Evolutionary conservation across 2,329 filamentous ascomycete species (phyloP).

Genomic region (Tolypocladium cylindrosporum): DNA sequence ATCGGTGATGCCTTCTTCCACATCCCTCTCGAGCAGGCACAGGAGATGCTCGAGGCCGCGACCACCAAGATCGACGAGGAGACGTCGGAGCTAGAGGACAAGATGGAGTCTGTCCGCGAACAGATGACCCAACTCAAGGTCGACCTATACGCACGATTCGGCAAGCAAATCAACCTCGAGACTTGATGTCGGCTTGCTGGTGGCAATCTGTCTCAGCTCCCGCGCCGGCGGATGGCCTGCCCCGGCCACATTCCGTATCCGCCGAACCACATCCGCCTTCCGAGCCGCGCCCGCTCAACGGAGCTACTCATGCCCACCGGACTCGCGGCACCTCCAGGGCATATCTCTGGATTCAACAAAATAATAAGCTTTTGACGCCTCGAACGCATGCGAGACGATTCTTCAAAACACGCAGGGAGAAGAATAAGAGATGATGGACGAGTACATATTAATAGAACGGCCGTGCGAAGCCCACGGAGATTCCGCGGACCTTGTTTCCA

Average conservation of each 20-base stretch:
- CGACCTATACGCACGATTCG: slow-evolving; percentile 87
- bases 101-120: slow-evolving; percentile 62
- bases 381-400: not conserved
- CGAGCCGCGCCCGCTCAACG: not conserved
- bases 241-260: not conserved
- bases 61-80: slow-evolving; percentile 68
- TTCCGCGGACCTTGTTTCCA: not conserved
- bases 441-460: not conserved
- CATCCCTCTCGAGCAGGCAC: slow-evolving; percentile 72
- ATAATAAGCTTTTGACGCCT: no score
- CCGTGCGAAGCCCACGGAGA: not conserved
- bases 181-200: slow-evolving; percentile 42
- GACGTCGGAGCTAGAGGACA: slow-evolving; percentile 66
- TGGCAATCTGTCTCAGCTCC: not conserved
- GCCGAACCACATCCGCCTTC: not conserved
- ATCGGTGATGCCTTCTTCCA: slow-evolving; percentile 94
- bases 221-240: not conserved
- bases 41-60: slow-evolving; percentile 68
- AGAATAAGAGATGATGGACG: not conserved
- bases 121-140: slow-evolving; percentile 90
- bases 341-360: not conserved
- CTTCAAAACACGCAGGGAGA: not conserved
- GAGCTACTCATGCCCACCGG: not conserved
- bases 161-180: slow-evolving; percentile 93
- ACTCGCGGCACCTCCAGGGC: not conserved